phyloP scores from a whole-genome alignment of 2,329 filamentous ascomycete species.

The Coniochaeta prunicola region DNA sequence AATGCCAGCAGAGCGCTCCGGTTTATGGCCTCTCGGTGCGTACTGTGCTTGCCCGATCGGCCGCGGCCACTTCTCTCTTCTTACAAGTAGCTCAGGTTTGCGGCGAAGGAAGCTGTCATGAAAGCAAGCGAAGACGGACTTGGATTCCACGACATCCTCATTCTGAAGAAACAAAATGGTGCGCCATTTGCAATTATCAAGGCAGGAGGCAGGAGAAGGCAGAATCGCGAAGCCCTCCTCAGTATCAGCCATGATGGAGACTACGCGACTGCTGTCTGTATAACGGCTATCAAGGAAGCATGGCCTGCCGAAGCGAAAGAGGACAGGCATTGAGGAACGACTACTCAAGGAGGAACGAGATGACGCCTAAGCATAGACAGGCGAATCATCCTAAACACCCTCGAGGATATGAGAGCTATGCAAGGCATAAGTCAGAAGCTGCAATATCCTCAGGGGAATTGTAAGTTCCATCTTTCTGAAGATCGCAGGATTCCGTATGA shows the following conservation, averaged over 20 bases:
- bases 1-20: conserved; percentile 28
- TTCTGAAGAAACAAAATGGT: conserved; percentile 26
- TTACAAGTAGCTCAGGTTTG: conserved; percentile 41
- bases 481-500: background rate
- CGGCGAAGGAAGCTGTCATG: conserved; percentile 68
- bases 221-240: conserved; percentile 53
- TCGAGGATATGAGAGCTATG: background rate
- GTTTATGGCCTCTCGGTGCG: conserved; percentile 38
- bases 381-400: background rate
- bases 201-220: conserved; percentile 16
- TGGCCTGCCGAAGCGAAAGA: background rate
- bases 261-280: conserved; percentile 66
- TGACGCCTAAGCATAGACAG: background rate
- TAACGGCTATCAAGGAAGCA: background rate
- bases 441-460: background rate
- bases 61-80: background rate
- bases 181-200: conserved; percentile 38
- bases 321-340: background rate
- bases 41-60: background rate
- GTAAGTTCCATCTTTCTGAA: too few relatives aligned
- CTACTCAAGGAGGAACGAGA: background rate
- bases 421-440: too few relatives aligned
- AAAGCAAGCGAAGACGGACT: conserved; percentile 61
- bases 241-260: conserved; percentile 86
- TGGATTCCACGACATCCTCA: conserved; percentile 54